Base-by-base conservation (phyloP, 2,329 filamentous ascomycete genomes). In the Calcarisporium arbuscula region DNA sequence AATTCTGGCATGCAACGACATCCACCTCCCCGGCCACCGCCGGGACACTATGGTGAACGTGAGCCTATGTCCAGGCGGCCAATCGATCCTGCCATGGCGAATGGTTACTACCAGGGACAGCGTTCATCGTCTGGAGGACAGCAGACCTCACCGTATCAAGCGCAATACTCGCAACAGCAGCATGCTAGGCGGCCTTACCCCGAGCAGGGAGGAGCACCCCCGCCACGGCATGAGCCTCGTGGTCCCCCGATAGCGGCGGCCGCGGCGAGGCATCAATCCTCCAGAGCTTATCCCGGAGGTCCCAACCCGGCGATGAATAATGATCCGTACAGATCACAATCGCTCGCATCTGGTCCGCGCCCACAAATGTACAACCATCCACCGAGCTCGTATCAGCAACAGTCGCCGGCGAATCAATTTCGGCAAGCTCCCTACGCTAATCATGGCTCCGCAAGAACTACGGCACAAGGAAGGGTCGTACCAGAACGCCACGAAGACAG, bases 401-500 rank as follows among this genome's bases (percentile, higher is more conserved):
- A 75, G 56, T 48, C 80, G 10, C 79, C 85, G 18, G 81, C 83
- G 33, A 84, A 81, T 53, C 76, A 82, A 28, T 88, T 88, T 52
- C 81, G 89, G 35, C 83, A 89, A 47, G 79, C 83, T 39, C 82
- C 80, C 19, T 90, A 62, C 37, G 48, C 86, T 53, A 77, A 80
- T 47, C 66, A 64, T 43, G 68, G 74, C 36, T 73, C 78, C 48
- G 80, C 87, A 3, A 74, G 82, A 42, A 94, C 87, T 31, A 98
- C 92, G 4, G 86, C 89, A 8, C 89, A 95, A 57, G 92, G 92
- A 20, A 77, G 92, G 41, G 71, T 92, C 22, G 88, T 98, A 8
- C 92, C 92, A 2, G 89, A 95, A 54, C 80, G 90, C 35, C 84
- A 89, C 42, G 86, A 94, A 50, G 90, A 96, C 59, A 78, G 92